Percentiles rank a stretch among this genome's conserved stretches.
Evolutionary conservation across 1,284 basidiomycete genomes (phyloP).

Genomic region (Marasmius sp.): DNA sequence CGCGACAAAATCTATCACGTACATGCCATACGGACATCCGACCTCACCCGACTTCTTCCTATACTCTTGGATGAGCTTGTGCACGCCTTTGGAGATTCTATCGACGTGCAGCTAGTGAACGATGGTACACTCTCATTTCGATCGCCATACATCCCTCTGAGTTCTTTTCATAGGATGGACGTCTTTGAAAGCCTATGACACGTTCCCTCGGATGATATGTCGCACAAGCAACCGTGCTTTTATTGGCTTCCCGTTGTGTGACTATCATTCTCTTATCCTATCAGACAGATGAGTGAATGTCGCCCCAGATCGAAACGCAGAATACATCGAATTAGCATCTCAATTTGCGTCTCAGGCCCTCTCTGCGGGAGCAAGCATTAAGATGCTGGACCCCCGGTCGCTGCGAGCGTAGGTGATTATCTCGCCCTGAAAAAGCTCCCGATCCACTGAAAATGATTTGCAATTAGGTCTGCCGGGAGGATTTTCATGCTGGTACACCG

Average conservation of each 20-base stretch:
- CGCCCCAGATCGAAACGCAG: conserved; percentile 15
- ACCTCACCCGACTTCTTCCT: conserved; percentile 24
- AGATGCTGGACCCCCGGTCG: conserved; percentile 22
- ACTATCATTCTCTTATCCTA: conserved; percentile 13
- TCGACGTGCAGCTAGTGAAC: neutral
- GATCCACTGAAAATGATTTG: neutral
- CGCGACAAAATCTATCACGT: conserved; percentile 25
- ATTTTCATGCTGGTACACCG: conserved; percentile 24
- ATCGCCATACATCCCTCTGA: neutral
- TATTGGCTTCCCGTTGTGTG: conserved; percentile 43
- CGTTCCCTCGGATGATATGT: conserved; percentile 26
- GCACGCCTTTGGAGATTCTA: neutral
- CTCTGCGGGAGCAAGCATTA: conserved; percentile 17
- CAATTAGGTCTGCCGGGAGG: conserved; percentile 3
- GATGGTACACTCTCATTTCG: neutral
- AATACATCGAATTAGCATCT: conserved; percentile 20
- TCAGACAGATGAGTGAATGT: neutral
- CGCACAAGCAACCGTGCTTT: conserved; percentile 43
- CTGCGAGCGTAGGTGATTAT: conserved; percentile 29
- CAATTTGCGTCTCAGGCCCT: conserved; percentile 19
- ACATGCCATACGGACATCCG: conserved; percentile 22
- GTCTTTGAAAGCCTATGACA: conserved; percentile 17
- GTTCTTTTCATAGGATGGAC: conserved; percentile 17
- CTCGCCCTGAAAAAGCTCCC: neutral
- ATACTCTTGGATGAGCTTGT: conserved; percentile 29